phyloP scores from a whole-genome alignment of 2,329 filamentous ascomycete genomes.

The Penicillium sp. region DNA sequence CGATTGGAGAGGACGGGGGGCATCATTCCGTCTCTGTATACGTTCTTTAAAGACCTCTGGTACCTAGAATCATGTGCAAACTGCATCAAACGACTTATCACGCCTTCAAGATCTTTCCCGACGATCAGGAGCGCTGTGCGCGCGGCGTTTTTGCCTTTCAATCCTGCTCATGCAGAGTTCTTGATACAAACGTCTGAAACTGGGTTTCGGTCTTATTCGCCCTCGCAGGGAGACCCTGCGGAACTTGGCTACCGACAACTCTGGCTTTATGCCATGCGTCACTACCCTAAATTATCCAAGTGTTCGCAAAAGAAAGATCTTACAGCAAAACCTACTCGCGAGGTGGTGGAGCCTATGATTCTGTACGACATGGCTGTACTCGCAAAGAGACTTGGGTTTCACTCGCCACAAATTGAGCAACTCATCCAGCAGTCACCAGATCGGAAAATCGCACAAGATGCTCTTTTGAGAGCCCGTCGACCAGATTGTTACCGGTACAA shows the following conservation, averaged over 20 bases:
- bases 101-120: background rate
- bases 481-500: constrained; percentile 14
- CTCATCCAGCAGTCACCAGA: constrained; percentile 14
- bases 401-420: constrained; percentile 10
- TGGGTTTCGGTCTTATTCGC: background rate
- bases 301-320: constrained; percentile 3
- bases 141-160: background rate
- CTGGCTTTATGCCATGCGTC: background rate
- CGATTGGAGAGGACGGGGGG: background rate
- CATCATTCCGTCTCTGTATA: constrained; percentile 16
- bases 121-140: background rate
- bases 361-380: constrained; percentile 16
- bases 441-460: constrained; percentile 13
- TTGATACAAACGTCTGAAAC: constrained; percentile 1
- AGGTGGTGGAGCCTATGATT: constrained; percentile 8
- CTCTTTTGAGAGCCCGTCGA: constrained; percentile 17
- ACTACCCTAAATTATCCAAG: constrained; percentile 1
- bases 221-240: background rate
- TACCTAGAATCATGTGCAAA: constrained; percentile 18
- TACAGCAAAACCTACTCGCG: constrained; percentile 7
- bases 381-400: constrained; percentile 12
- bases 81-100: constrained; percentile 15
- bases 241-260: background rate
- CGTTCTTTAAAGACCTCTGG: constrained; percentile 18
- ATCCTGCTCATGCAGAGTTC: background rate